phyloP scores from a whole-genome alignment of 345 rosid species.

The Moringa oleifera region DNA sequence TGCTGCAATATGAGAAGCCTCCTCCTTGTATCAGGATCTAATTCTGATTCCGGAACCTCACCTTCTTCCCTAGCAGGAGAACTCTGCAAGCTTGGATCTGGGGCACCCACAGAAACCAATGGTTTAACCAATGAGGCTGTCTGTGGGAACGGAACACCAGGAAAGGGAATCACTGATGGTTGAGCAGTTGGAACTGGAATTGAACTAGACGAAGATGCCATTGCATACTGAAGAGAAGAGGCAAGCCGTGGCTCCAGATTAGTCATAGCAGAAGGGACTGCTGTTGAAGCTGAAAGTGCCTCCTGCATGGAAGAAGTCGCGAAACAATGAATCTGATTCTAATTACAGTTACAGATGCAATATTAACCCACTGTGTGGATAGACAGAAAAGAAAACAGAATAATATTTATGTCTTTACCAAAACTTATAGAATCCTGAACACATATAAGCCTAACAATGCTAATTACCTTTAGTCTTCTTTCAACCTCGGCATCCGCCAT shows the following conservation, averaged over 20 bases:
- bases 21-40: slow-evolving; percentile 97
- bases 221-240: slow-evolving; percentile 45
- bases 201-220: slow-evolving; percentile 65
- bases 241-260: slow-evolving; percentile 65
- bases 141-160: slow-evolving; percentile 50
- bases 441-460: slow-evolving; percentile 1
- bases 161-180: slow-evolving; percentile 37
- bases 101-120: slow-evolving; percentile 42
- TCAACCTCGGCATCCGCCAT: slow-evolving; percentile 87
- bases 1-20: slow-evolving; percentile 96
- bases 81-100: slow-evolving; percentile 72
- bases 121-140: slow-evolving; percentile 52
- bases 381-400: neutral
- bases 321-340: neutral
- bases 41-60: slow-evolving; percentile 96
- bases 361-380: neutral
- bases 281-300: slow-evolving; percentile 62
- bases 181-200: slow-evolving; percentile 47
- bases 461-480: slow-evolving; percentile 70
- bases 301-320: slow-evolving; percentile 40
- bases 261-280: slow-evolving; percentile 39
- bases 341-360: neutral
- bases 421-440: neutral
- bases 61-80: slow-evolving; percentile 99
- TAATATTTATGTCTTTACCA: neutral